A percentile compares a stretch with the other conserved stretches of the same genome.
These are phyloP conservation scores for Solanum virginianum DNA, from an alignment of 257 asterid species.

Conservation along the genomic window DNA sequence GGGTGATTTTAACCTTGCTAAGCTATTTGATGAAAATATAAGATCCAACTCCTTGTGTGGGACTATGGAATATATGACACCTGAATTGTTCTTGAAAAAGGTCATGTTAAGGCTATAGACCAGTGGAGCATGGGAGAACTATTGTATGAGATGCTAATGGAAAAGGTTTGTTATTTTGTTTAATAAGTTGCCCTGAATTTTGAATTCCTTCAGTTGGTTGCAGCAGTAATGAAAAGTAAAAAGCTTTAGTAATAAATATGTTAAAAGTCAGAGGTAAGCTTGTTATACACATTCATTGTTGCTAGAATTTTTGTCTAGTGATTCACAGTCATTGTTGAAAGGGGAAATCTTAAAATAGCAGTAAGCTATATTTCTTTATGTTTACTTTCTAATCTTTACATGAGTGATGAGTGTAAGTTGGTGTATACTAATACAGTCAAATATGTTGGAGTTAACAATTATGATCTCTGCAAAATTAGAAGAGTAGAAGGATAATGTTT, in stretches of 20 bases:
- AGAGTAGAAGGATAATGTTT: background rate
- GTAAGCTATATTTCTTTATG: too few species aligned
- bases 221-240: background rate
- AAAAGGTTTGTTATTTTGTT: conserved; percentile 32
- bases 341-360: conserved; percentile 10
- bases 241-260: conserved; percentile 1
- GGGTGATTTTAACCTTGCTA: conserved; percentile 85
- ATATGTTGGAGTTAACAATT: background rate
- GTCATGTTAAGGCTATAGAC: conserved; percentile 79
- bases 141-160: conserved; percentile 64
- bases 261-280: too few species aligned
- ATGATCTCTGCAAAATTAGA: background rate
- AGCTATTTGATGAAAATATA: conserved; percentile 40
- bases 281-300: background rate
- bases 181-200: background rate
- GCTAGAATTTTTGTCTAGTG: conserved; percentile 52
- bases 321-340: conserved; percentile 61
- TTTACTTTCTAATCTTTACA: background rate
- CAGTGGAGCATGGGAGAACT: conserved; percentile 83
- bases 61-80: conserved; percentile 75
- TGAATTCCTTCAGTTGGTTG: background rate
- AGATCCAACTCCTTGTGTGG: conserved; percentile 79
- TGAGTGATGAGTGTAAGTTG: background rate
- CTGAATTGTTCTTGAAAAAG: conserved; percentile 63
- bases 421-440: background rate